Evolutionary conservation across 345 rosid genomes (phyloP).

Genomic region (Murraya koenigii): DNA sequence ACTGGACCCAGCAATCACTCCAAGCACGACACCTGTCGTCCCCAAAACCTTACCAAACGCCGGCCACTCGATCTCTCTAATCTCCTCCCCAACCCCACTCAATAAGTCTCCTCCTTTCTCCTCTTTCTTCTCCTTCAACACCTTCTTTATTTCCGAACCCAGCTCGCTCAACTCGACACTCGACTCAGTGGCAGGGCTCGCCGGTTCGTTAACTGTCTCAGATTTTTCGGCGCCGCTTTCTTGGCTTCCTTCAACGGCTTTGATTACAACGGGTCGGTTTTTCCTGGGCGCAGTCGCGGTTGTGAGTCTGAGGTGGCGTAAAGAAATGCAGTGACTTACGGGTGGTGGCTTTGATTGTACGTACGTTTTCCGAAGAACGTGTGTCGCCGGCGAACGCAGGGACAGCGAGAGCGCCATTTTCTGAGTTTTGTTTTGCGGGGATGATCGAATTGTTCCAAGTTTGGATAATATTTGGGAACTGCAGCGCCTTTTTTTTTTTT

Average conservation of each 20-base stretch:
- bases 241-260: constrained; percentile 57
- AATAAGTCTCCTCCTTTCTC: constrained; percentile 39
- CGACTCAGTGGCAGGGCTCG: constrained; percentile 15
- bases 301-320: constrained; percentile 4
- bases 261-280: constrained; percentile 14
- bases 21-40: constrained; percentile 84
- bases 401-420: constrained; percentile 37
- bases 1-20: constrained; percentile 90
- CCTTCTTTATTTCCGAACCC: constrained; percentile 75
- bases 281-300: background rate
- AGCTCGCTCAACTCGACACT: constrained; percentile 44
- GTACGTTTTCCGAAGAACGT: background rate
- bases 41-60: constrained; percentile 80
- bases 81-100: constrained; percentile 85
- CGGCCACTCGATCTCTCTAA: constrained; percentile 92
- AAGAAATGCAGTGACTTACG: background rate
- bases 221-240: constrained; percentile 42
- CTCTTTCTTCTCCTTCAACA: constrained; percentile 62
- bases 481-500: background rate
- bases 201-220: constrained; percentile 24
- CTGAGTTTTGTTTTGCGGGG: background rate
- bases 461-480: background rate
- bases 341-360: background rate
- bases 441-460: background rate
- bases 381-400: constrained; percentile 29